phyloP scores from a whole-genome alignment of 345 rosid genomes.

The Cardiospermum halicacabum region DNA sequence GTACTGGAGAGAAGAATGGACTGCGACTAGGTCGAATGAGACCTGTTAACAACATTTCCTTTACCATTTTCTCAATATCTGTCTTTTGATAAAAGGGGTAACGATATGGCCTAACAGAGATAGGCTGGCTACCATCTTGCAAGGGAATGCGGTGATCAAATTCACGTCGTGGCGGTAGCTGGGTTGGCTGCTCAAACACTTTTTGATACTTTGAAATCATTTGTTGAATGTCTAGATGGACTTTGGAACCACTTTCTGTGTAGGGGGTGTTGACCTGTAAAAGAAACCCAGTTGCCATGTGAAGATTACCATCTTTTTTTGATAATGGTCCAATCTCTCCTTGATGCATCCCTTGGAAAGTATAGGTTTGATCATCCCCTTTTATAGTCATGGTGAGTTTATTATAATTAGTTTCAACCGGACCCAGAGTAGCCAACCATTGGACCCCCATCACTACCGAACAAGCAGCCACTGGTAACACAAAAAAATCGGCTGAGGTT shows the following conservation, averaged over 20 bases:
- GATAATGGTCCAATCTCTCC: not conserved
- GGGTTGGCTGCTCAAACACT: not conserved
- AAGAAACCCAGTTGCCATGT: not conserved
- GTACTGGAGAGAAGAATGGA: not conserved
- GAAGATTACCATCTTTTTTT: not conserved
- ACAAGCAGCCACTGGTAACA: not conserved
- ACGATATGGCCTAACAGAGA: not conserved
- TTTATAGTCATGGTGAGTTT: not conserved
- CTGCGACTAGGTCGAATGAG: not conserved
- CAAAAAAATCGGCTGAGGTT: not conserved
- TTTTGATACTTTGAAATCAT: not conserved
- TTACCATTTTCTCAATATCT: not conserved
- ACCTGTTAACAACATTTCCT: not conserved
- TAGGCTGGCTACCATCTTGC: too few relatives aligned
- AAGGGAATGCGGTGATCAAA: not conserved
- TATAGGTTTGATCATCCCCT: fast-evolving
- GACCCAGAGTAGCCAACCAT: not conserved
- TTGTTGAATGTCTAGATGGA: not conserved
- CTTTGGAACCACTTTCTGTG: not conserved
- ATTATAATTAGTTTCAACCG: not conserved
- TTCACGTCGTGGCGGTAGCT: not conserved
- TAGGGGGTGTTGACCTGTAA: not conserved
- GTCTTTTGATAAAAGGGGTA: not conserved
- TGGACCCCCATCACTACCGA: not conserved
- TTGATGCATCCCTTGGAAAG: not conserved